Percentiles rank a stretch among this genome's conserved stretches.
Evolutionary conservation across 768 basidiomycete genomes (phyloP).

Genomic region (Chalciporus sphaerocephalus): DNA sequence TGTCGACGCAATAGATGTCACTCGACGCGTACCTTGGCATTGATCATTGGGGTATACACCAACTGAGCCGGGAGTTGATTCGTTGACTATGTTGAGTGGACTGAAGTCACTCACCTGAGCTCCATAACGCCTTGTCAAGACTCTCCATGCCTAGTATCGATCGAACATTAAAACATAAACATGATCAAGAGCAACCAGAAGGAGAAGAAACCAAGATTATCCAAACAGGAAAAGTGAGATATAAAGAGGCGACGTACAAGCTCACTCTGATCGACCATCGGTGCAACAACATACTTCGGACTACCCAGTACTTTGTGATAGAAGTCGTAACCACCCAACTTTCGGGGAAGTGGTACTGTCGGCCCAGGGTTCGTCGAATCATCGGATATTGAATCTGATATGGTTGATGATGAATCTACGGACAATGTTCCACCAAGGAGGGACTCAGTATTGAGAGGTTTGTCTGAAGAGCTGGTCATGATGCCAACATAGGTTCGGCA

Average conservation of each 20-base stretch:
- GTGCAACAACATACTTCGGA: slow-evolving; percentile 88
- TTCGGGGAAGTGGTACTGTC: too few relatives aligned
- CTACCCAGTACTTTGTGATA: slow-evolving; percentile 74
- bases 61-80: slow-evolving; percentile 43
- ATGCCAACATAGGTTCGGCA: too few relatives aligned
- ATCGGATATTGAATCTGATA: too few relatives aligned
- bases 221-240: too few relatives aligned
- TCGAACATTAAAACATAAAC: neutral
- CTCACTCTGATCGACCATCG: slow-evolving; percentile 99
- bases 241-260: slow-evolving; percentile 55
- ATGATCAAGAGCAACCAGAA: neutral
- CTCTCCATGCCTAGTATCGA: slow-evolving; percentile 80
- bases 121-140: slow-evolving; percentile 76
- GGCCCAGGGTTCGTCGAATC: too few relatives aligned
- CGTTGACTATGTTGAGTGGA: too few relatives aligned
- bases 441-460: too few relatives aligned
- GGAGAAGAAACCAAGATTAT: neutral
- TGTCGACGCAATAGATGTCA: neutral
- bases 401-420: too few relatives aligned
- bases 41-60: slow-evolving; percentile 98
- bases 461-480: too few relatives aligned
- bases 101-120: slow-evolving; percentile 51
- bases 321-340: slow-evolving; percentile 66
- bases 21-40: slow-evolving; percentile 63
- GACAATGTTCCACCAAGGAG: too few relatives aligned